phyloP scores from a whole-genome alignment of 2,329 filamentous ascomycete species.

The Scortechinia acanthostroma region DNA sequence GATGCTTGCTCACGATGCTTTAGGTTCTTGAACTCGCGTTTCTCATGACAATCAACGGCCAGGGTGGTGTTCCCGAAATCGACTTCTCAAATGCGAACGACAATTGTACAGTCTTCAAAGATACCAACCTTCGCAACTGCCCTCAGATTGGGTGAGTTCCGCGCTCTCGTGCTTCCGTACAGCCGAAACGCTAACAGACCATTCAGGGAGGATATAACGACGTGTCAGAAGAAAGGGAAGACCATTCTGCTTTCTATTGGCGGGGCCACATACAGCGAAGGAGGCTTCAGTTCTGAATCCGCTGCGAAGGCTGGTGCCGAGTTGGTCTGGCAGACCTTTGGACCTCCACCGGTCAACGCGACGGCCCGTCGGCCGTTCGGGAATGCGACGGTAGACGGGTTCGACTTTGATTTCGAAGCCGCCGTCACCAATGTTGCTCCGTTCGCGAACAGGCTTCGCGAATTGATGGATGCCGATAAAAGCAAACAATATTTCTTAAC shows the following conservation, averaged over 20 bases:
- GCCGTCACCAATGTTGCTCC: slow-evolving; percentile 47
- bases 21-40: slow-evolving; percentile 61
- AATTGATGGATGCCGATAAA: slow-evolving; percentile 39
- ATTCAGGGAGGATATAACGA: slow-evolving; percentile 35
- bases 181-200: not conserved
- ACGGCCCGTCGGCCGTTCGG: slow-evolving; percentile 55
- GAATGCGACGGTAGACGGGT: slow-evolving; percentile 59
- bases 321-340: slow-evolving; percentile 66
- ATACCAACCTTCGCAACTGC: slow-evolving; percentile 51
- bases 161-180: slow-evolving; percentile 3
- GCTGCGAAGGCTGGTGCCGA: slow-evolving; percentile 49
- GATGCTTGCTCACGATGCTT: slow-evolving; percentile 4
- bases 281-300: slow-evolving; percentile 47
- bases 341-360: slow-evolving; percentile 34
- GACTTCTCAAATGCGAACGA: slow-evolving; percentile 63
- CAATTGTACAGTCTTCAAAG: slow-evolving; percentile 48
- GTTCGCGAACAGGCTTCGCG: slow-evolving; percentile 51
- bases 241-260: slow-evolving; percentile 69
- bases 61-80: slow-evolving; percentile 36
- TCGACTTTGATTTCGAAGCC: slow-evolving; percentile 71
- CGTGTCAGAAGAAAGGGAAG: slow-evolving; percentile 62
- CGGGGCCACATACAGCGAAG: slow-evolving; percentile 64
- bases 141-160: slow-evolving; percentile 54
- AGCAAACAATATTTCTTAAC: slow-evolving; percentile 50
- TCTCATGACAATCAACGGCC: slow-evolving; percentile 44